Conservation (phyloP, 177 flowering plant species). For the Vitis hybrid region DNA sequence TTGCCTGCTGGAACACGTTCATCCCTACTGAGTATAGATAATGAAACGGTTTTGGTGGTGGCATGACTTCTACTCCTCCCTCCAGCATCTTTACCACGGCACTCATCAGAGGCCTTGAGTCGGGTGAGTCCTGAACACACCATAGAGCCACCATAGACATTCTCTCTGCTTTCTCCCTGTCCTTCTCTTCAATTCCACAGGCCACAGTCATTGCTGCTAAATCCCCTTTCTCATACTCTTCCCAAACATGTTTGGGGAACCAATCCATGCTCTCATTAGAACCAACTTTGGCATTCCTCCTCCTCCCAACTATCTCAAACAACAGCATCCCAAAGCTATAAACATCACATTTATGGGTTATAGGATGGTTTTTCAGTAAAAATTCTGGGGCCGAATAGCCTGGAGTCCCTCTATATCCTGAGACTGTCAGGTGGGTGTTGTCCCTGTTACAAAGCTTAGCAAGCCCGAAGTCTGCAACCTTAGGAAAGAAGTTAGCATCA, state of each 20-base stretch:
- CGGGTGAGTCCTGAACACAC: constrained; percentile 13
- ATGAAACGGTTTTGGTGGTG: neutral
- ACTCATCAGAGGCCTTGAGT: constrained; percentile 11
- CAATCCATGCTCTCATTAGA: neutral
- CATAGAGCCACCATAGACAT: constrained; percentile 10
- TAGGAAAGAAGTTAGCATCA: too few relatives aligned
- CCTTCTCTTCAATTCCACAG: constrained; percentile 3
- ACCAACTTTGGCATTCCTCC: neutral
- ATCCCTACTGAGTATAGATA: neutral
- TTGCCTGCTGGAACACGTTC: neutral
- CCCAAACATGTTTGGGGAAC: constrained; percentile 10
- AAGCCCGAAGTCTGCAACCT: too few relatives aligned
- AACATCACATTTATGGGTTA: too few relatives aligned
- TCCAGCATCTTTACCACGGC: constrained; percentile 15
- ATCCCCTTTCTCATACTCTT: neutral
- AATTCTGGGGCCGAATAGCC: too few relatives aligned
- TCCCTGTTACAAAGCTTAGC: constrained; percentile 9
- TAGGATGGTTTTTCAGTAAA: too few relatives aligned
- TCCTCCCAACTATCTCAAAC: constrained; percentile 11
- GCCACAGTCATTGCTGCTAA: neutral
- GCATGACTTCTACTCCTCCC: constrained; percentile 6
- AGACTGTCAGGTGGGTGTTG: neutral
- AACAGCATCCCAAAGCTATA: too few relatives aligned
- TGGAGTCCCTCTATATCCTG: neutral
- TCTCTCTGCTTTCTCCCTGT: constrained; percentile 1